These are phyloP conservation scores for Tylopilus subfusipes DNA, from an alignment of 768 basidiomycete species.

Conservation along the genomic window DNA sequence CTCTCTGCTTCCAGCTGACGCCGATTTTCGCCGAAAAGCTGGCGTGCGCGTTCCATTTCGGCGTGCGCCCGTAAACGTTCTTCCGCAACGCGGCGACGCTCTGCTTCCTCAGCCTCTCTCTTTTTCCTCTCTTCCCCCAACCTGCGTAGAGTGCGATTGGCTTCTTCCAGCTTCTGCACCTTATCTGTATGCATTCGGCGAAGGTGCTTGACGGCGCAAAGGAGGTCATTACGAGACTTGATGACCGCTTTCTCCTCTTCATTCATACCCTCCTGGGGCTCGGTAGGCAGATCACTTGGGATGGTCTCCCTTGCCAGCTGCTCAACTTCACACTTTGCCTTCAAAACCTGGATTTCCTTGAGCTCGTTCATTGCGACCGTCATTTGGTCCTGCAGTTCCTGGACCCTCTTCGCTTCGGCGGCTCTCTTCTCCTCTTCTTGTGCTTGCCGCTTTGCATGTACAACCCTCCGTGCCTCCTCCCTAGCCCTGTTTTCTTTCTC, in stretches of 20 bases:
- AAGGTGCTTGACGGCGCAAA: slow-evolving; percentile 13
- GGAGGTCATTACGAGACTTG: slow-evolving; percentile 8
- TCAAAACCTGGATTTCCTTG: slow-evolving; percentile 8
- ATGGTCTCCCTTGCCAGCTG: background rate
- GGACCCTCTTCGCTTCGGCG: slow-evolving; percentile 15
- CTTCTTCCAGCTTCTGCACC: slow-evolving; percentile 16
- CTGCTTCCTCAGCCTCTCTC: slow-evolving; percentile 16
- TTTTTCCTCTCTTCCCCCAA: slow-evolving; percentile 25
- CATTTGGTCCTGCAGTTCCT: slow-evolving; percentile 20
- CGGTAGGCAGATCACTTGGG: slow-evolving; percentile 13
- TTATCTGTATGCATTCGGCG: slow-evolving; percentile 19
- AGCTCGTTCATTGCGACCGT: slow-evolving; percentile 17
- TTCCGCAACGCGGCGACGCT: slow-evolving; percentile 13
- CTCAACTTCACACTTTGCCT: background rate
- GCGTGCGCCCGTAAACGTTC: slow-evolving; percentile 4
- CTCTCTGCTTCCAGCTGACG: slow-evolving; percentile 7
- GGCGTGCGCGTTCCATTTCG: slow-evolving; percentile 11
- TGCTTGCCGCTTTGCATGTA: slow-evolving; percentile 21
- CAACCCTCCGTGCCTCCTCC: slow-evolving; percentile 21
- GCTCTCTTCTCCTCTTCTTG: slow-evolving; percentile 25
- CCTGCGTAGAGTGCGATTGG: slow-evolving; percentile 13
- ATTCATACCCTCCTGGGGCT: slow-evolving; percentile 23
- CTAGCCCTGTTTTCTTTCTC: slow-evolving; percentile 25
- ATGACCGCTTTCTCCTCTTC: slow-evolving; percentile 12
- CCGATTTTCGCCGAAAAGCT: slow-evolving; percentile 2